Percentiles rank a stretch among this genome's conserved stretches.
Evolutionary conservation across 495 filamentous ascomycete species (phyloP).

Genomic region (Barbatosphaeria neglecta): DNA sequence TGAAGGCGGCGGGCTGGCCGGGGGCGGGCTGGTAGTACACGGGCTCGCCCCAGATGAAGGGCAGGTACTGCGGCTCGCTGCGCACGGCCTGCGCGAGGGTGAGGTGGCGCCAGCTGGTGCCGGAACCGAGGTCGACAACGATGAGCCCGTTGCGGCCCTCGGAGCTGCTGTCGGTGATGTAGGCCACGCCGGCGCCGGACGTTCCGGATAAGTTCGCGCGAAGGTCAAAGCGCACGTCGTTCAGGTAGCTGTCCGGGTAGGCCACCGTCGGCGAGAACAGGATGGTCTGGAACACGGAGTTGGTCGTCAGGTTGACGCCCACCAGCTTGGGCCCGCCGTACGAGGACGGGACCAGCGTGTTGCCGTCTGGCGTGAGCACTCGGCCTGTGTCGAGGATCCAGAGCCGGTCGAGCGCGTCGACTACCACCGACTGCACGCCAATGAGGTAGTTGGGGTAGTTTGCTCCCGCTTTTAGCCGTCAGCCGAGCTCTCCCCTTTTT

Average conservation of each 20-base stretch:
- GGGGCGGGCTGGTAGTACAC: slow-evolving; percentile 13
- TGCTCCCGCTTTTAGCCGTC: slow-evolving; percentile 17
- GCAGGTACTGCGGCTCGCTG: slow-evolving; percentile 22
- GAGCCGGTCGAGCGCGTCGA: slow-evolving; percentile 30
- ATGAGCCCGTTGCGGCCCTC: slow-evolving; percentile 34
- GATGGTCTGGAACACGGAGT: slow-evolving; percentile 32
- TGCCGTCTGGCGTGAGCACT: slow-evolving; percentile 20
- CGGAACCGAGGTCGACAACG: slow-evolving; percentile 32
- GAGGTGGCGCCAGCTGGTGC: slow-evolving; percentile 34
- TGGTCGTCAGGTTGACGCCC: slow-evolving; percentile 23
- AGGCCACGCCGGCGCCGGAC: slow-evolving; percentile 28
- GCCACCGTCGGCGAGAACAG: slow-evolving; percentile 29
- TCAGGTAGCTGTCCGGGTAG: slow-evolving; percentile 30
- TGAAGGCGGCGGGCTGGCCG: slow-evolving; percentile 10
- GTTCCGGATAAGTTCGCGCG: slow-evolving; percentile 7
- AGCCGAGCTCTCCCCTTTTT: too few relatives aligned
- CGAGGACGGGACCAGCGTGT: slow-evolving; percentile 19
- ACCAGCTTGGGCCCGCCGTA: slow-evolving; percentile 34
- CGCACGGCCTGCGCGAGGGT: slow-evolving; percentile 19
- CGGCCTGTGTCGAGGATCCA: slow-evolving; percentile 40
- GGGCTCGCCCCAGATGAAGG: slow-evolving; percentile 30
- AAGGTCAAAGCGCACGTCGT: slow-evolving; percentile 37
- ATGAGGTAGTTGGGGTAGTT: slow-evolving; percentile 32
- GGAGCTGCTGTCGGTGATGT: slow-evolving; percentile 32
- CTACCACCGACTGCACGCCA: slow-evolving; percentile 32